These are phyloP conservation scores for Diophrys appendiculata DNA, from an alignment of 73 alveolate genomes.

Conservation along the genomic window DNA sequence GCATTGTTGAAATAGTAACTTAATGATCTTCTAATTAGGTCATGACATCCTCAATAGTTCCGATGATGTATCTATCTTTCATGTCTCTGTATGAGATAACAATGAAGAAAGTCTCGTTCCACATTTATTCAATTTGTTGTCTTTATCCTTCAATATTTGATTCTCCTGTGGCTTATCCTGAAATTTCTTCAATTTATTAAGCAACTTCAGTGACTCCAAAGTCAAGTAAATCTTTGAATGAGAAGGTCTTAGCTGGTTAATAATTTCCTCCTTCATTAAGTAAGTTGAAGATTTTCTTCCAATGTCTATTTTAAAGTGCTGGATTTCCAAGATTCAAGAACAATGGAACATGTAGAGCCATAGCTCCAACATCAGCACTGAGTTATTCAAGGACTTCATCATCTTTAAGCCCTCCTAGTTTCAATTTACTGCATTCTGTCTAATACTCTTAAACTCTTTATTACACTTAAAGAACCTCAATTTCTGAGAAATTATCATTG, in stretches of 20 bases:
- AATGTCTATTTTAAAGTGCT: slow-evolving; percentile 76
- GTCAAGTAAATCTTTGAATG: slow-evolving; percentile 68
- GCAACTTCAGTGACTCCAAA: slow-evolving; percentile 82
- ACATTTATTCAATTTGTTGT: slow-evolving; percentile 83
- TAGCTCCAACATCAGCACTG: slow-evolving; percentile 50
- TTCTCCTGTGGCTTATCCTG: slow-evolving; percentile 97
- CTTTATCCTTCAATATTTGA: slow-evolving; percentile 87
- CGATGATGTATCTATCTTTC: slow-evolving; percentile 93
- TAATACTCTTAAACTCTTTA: slow-evolving; percentile 66
- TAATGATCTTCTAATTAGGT: slow-evolving; percentile 97
- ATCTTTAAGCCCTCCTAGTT: slow-evolving; percentile 55
- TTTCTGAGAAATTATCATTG: slow-evolving; percentile 48
- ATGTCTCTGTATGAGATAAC: slow-evolving; percentile 91
- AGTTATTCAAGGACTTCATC: slow-evolving; percentile 62
- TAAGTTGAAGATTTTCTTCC: slow-evolving; percentile 78
- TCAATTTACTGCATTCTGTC: slow-evolving; percentile 54
- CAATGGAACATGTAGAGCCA: slow-evolving; percentile 54
- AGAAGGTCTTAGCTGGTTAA: slow-evolving; percentile 71
- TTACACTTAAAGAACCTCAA: slow-evolving; percentile 62
- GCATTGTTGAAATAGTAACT: slow-evolving; percentile 94
- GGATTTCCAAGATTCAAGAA: slow-evolving; percentile 79
- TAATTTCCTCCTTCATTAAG: slow-evolving; percentile 52
- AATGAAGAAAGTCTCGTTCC: slow-evolving; percentile 88
- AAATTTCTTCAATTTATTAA: slow-evolving; percentile 94
- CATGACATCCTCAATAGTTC: slow-evolving; percentile 92